Evolutionary conservation across 2,329 filamentous ascomycete species (phyloP), one percentile per base, ranked within the genome.

Genomic region (Monosporascus sp.): DNA sequence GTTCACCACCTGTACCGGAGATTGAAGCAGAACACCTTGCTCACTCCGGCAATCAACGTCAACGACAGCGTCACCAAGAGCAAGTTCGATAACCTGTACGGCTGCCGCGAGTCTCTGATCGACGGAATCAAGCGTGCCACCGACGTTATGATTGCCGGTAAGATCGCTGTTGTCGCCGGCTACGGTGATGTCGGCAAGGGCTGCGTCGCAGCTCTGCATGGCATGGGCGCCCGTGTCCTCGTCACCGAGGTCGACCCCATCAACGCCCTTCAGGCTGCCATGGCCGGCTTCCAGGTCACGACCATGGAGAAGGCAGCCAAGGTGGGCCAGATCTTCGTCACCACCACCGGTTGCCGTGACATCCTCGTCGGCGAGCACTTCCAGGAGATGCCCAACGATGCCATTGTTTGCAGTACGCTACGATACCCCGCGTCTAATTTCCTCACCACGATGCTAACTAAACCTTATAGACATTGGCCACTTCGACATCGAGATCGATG

Each of bases 11-110:
- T 99, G 58, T 99, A 97, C 89, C 85, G 86, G 73, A 97, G 97
- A 92, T 80, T 97, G 74, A 97, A 94, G 85, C 86, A 89, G 66
- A 84, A 84, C 74, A 82, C 85, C 76, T 91, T 97, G 62, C 87
- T 96, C 60, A 89, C 96, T 64, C 94, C 94, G 65, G 84, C 93
- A 77, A 91, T 97, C 87, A 99, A 99, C 78, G 93, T 99, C 84
- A 97, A 99, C 82, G 93, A 99, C 86, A 92, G 89, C 56, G 93
- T 99, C 73, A 99, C 94, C 78, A 99, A 97, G 88, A 96, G 91
- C 79, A 99, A 99, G 86, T 99, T 99, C 75, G 94, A 97, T 86
- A 99, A 99, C 87, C 81, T 97, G 63, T 99, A 97, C 85, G 93
- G 94, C 72, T 97, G 94, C 91, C 88, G 91, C 74, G 94, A 97